These are phyloP conservation scores for Paspalum notatum DNA, from an alignment of 176 grass and related monocot species.

Conservation along the genomic window DNA sequence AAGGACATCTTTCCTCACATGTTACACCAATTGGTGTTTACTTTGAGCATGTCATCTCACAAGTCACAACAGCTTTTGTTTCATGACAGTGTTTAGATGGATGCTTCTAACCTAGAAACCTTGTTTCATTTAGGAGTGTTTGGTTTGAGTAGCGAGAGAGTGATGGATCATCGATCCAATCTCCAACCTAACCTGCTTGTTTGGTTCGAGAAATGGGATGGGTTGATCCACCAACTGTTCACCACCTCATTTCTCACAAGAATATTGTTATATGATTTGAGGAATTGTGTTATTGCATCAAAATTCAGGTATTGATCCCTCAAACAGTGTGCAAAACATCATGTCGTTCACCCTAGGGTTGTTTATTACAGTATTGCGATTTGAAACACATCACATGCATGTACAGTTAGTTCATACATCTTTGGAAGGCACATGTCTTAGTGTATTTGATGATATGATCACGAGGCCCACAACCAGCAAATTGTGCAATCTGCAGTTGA, in stretches of 20 bases:
- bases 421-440: not conserved
- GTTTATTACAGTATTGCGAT: not conserved
- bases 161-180: not conserved
- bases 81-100: slow-evolving; percentile 13
- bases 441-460: not conserved
- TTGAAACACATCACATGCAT: not conserved
- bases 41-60: not conserved
- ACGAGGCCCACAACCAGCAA: not conserved
- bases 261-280: slow-evolving; percentile 6
- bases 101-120: not conserved
- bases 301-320: not conserved
- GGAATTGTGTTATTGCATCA: not conserved
- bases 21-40: slow-evolving; percentile 5
- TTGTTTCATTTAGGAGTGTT: not conserved
- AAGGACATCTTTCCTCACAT: not conserved
- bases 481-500: not conserved
- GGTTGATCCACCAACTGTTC: not conserved
- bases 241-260: not conserved
- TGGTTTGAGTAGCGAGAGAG: not conserved
- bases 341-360: not conserved
- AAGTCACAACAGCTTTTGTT: slow-evolving; percentile 4
- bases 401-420: not conserved
- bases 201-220: not conserved
- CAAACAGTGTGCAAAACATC: not conserved
- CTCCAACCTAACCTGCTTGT: not conserved